These are phyloP conservation scores for Groenewaldozyma salmanticensis DNA, from an alignment of 805 yeast genomes.

Conservation along the genomic window DNA sequence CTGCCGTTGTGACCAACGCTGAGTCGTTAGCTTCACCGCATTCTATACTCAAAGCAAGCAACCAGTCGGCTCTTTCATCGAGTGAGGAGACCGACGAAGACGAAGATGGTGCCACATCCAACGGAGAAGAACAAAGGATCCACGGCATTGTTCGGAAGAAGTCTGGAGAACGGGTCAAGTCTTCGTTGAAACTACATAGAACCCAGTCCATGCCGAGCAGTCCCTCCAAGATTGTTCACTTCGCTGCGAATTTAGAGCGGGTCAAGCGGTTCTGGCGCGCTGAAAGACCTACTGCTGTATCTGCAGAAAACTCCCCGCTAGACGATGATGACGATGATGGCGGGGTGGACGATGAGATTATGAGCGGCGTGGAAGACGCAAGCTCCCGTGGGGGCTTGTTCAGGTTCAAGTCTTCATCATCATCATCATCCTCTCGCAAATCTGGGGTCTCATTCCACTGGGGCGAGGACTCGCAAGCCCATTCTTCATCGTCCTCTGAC, in stretches of 20 bases:
- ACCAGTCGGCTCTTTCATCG: too few species aligned
- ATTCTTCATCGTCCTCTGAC: slow-evolving; percentile 19
- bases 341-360: too few species aligned
- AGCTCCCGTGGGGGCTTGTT: too few species aligned
- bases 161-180: slow-evolving; percentile 77
- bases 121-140: neutral
- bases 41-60: too few species aligned
- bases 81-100: too few species aligned
- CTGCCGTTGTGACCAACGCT: too few species aligned
- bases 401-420: too few species aligned
- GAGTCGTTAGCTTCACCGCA: too few species aligned
- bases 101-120: neutral
- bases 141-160: slow-evolving; percentile 58
- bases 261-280: slow-evolving; percentile 62
- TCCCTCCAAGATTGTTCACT: slow-evolving; percentile 69
- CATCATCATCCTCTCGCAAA: too few species aligned
- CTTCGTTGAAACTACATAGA: slow-evolving; percentile 48
- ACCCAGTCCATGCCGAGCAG: slow-evolving; percentile 29
- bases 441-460: slow-evolving; percentile 17
- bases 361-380: too few species aligned
- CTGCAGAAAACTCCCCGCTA: slow-evolving; percentile 56
- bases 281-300: slow-evolving; percentile 71
- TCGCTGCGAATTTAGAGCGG: slow-evolving; percentile 49
- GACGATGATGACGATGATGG: slow-evolving; percentile 26
- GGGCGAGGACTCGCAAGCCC: slow-evolving; percentile 23